Percentiles rank a stretch among this genome's conserved stretches.
phyloP scores from a whole-genome alignment of 805 yeast species.

The Saccharomycopsis schoenii region DNA sequence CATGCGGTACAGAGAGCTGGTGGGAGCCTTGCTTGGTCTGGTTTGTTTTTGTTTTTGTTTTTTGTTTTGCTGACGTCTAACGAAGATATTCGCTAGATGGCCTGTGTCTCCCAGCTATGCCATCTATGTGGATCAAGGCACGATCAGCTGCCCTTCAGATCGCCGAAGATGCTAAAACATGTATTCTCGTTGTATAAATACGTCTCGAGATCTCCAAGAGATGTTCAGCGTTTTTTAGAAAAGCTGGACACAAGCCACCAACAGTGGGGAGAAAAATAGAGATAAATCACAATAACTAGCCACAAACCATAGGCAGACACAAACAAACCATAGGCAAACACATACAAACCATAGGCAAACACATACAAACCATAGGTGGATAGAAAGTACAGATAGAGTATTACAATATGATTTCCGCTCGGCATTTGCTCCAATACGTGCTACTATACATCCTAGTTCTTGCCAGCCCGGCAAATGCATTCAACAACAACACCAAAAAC shows the following conservation, averaged over 20 bases:
- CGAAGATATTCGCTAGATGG: too few relatives aligned
- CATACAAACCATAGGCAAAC: too few relatives aligned
- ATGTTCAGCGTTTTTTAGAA: too few relatives aligned
- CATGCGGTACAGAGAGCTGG: neutral
- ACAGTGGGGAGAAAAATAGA: neutral
- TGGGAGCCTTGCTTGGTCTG: neutral
- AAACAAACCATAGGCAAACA: too few relatives aligned
- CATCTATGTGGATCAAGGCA: too few relatives aligned
- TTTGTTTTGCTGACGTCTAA: neutral
- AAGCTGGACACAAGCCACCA: neutral
- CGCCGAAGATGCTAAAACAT: too few relatives aligned
- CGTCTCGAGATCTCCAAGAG: neutral
- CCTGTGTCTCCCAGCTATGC: too few relatives aligned
- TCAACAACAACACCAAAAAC: constrained; percentile 1
- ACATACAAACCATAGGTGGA: too few relatives aligned
- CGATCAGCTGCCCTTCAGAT: too few relatives aligned
- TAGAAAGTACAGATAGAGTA: neutral
- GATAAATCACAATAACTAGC: too few relatives aligned
- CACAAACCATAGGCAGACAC: too few relatives aligned
- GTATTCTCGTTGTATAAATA: neutral
- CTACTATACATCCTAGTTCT: neutral
- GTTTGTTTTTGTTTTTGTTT: neutral
- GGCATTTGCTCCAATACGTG: neutral
- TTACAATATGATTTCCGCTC: neutral
- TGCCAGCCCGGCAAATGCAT: neutral